phyloP scores from a whole-genome alignment of 1,284 basidiomycete species.

The Omphalotus olearius region DNA sequence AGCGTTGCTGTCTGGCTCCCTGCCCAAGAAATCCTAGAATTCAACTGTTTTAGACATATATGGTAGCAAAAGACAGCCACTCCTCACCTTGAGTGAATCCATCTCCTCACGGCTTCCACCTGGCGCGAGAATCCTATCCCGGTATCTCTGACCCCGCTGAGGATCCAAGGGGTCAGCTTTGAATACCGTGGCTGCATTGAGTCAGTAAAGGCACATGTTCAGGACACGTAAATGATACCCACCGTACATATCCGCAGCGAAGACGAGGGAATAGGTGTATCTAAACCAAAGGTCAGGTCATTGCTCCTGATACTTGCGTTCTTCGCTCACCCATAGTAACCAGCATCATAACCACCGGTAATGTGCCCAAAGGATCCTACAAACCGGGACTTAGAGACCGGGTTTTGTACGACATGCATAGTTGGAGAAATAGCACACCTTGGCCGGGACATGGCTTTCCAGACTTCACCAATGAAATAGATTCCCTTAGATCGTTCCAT shows the following conservation, averaged over 20 bases:
- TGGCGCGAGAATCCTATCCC: constrained; percentile 50
- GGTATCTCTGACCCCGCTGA: constrained; percentile 44
- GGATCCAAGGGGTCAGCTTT: constrained; percentile 71
- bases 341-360: constrained; percentile 72
- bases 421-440: constrained; percentile 19
- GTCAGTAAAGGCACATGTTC: background rate
- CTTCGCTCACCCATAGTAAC: constrained; percentile 64
- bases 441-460: constrained; percentile 65
- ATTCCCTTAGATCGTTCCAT: constrained; percentile 68
- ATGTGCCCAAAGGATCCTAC: constrained; percentile 65
- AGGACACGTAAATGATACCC: constrained; percentile 14
- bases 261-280: constrained; percentile 70
- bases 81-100: constrained; percentile 34
- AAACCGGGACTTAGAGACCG: background rate
- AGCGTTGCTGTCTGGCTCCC: constrained; percentile 71
- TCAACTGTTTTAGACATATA: constrained; percentile 5
- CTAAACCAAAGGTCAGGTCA: constrained; percentile 25
- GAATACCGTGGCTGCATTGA: constrained; percentile 58
- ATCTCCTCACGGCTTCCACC: constrained; percentile 53
- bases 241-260: constrained; percentile 78
- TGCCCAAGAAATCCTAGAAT: constrained; percentile 65
- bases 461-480: constrained; percentile 64
- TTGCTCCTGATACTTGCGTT: background rate
- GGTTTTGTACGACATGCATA: background rate
- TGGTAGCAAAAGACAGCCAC: background rate